These are phyloP conservation scores for Apiospora arundinis DNA, from an alignment of 2,329 filamentous ascomycete species.

Conservation along the genomic window DNA sequence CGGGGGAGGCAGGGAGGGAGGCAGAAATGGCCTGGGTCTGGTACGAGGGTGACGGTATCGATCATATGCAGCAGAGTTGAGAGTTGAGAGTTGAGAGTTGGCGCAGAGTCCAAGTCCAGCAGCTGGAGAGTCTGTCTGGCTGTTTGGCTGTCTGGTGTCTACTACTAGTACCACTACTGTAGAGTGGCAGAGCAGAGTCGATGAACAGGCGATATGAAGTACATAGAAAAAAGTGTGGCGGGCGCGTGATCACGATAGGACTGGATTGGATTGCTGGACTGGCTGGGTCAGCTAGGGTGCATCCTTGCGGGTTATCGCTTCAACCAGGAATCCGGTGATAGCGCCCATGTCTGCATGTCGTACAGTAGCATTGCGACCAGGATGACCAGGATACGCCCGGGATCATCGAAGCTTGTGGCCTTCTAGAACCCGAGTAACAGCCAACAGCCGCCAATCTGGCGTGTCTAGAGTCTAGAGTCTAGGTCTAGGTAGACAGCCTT, in stretches of 20 bases:
- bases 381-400: neutral
- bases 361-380: neutral
- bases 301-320: slow-evolving; percentile 17
- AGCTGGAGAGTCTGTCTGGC: no score
- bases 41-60: neutral
- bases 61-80: no score
- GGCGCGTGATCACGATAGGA: slow-evolving; percentile 12
- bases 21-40: neutral
- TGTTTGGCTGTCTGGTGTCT: no score
- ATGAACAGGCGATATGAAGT: neutral
- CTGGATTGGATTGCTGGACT: slow-evolving; percentile 2
- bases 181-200: no score
- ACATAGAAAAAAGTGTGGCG: neutral
- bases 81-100: no score
- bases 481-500: no score
- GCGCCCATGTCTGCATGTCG: slow-evolving; percentile 8
- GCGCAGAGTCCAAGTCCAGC: no score
- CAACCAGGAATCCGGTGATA: slow-evolving; percentile 8
- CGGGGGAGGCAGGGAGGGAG: neutral
- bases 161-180: no score
- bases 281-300: neutral
- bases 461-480: no score
- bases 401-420: slow-evolving; percentile 20
- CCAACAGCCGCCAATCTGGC: neutral
- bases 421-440: neutral